Percentiles rank a stretch among this genome's conserved stretches.
Conservation (phyloP, 2,329 filamentous ascomycete species). For the Fusarium cyanostomum region DNA sequence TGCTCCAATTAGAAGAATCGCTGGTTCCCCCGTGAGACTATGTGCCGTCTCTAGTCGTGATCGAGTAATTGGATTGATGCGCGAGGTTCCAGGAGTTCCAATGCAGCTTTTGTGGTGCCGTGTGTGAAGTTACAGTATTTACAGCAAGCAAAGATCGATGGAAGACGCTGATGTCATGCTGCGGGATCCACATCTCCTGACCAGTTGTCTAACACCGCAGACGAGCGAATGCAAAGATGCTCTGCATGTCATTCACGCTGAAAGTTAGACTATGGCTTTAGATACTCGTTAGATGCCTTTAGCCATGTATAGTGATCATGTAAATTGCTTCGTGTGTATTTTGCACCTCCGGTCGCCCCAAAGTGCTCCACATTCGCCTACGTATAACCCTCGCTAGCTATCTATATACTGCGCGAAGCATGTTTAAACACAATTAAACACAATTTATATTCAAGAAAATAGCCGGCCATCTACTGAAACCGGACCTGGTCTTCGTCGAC, state of each 20-base stretch:
- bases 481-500: slow-evolving; percentile 44
- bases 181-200: slow-evolving; percentile 27
- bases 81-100: not conserved
- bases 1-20: slow-evolving; percentile 19
- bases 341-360: not conserved
- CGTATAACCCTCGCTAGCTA: too few species aligned
- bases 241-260: not conserved
- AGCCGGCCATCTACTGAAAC: slow-evolving; percentile 24
- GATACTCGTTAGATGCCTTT: not conserved
- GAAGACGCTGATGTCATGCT: slow-evolving; percentile 36
- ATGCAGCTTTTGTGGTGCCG: not conserved
- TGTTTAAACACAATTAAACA: not conserved
- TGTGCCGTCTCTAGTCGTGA: not conserved
- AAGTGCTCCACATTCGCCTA: not conserved
- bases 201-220: slow-evolving; percentile 33
- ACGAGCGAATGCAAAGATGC: not conserved
- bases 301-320: not conserved
- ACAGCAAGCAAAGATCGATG: slow-evolving; percentile 6
- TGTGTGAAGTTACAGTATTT: not conserved
- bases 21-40: not conserved
- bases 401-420: not conserved
- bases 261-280: not conserved
- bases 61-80: not conserved
- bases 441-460: not conserved
- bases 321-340: slow-evolving; percentile 19